Evolutionary conservation across 495 filamentous ascomycete species (phyloP), one percentile per base, ranked within the genome.

Genomic region (Stereocaulon alpinum): DNA sequence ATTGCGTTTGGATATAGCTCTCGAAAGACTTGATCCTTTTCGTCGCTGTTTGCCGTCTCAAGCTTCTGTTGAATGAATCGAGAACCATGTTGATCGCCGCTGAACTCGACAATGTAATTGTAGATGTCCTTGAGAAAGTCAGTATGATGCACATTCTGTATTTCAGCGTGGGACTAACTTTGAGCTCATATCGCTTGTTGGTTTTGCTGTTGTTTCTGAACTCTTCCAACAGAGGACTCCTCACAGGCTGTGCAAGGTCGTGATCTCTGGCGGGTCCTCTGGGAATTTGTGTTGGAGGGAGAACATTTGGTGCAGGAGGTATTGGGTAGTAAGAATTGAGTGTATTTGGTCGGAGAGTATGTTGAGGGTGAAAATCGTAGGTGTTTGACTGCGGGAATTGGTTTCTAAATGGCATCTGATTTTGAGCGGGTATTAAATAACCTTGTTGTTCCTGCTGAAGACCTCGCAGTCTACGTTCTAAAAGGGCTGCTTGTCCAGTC

Each of bases 51-150:
- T 48, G 94, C 94, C 2, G 86, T 87, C 74, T 95, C 88, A 27
- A 98, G 80, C 69, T 96, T 97, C 61, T 88, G 83, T 71, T 98
- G 93, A 59, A 98, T 95, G 70, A 96, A 96, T 1, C 93, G 83
- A 3, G 94, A 97, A 1, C 91, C 93, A 64, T 94, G 86, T 67
- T 96, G 92, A 69, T 98, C 93, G 6, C 92, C 93, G 66, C 88
- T 88, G 66, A 97, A 97, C 67, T 98, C 93, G 11, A 95, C 91
- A 48, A 97, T 80, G 66, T 95, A 86, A 56, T 80, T 77, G 64
- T 89, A 94, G 59, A 97, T 93, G 62, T 96, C 88, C 84, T 88
- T 57, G 4, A n/a, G 3, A 10, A 30, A 5, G 60, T 72, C 40
- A 72, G 61, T 18, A 58, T 18, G 5, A 32, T 51, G 22, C 11